Evolutionary conservation across 1,284 basidiomycete species (phyloP), one percentile per base, ranked within the genome.

Genomic region (Microbotryum intermedium): DNA sequence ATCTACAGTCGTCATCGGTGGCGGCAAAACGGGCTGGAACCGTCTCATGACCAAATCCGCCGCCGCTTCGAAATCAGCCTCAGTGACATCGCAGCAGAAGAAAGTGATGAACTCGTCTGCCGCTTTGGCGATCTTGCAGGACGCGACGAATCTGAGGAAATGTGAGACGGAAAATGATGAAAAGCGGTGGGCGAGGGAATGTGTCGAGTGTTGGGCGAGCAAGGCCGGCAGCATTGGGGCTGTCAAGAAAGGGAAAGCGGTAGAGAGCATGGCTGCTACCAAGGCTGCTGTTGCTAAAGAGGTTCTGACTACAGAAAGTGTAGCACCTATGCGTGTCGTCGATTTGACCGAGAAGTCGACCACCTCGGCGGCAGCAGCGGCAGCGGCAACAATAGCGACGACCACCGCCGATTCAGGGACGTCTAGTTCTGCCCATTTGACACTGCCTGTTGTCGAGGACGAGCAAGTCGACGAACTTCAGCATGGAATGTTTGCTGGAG

Each of bases 1-100:
- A 34, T 42, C 50, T 25, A 21, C 62, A 74, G 73, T 76, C 67
- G 65, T 90, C 84, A 73, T 94, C 90, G 65, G 65, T 10, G 43
- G 65, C n/a, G 65, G 65, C 45, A 67, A 61, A 42, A 42, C 58
- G 8, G 58, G 62, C 9, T 67, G 62, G 60, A 61, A 64, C 51
- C 52, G 51, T 26, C 59, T 66, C 45, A 44, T 57, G 23, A 51
- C 57, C 50, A 51, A 50, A 44, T 28, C 48, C 8, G 28, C 50
- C 34, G 25, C 34, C 58, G 11, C 20, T 29, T 58, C 28, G 11
- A 50, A 30, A 30, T 20, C 28, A 16, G 42, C 53, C 7, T 26
- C 42, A 11, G 51, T 34, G 61, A 58, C n/a, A 55, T 63, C 43
- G 49, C 53, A 49, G 16, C 48, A 16, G 23, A 10, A 6, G 26